Percentiles rank a stretch among this genome's conserved stretches.
Conservation (phyloP, 179 eudicot species). For the Camellia oleifera region DNA sequence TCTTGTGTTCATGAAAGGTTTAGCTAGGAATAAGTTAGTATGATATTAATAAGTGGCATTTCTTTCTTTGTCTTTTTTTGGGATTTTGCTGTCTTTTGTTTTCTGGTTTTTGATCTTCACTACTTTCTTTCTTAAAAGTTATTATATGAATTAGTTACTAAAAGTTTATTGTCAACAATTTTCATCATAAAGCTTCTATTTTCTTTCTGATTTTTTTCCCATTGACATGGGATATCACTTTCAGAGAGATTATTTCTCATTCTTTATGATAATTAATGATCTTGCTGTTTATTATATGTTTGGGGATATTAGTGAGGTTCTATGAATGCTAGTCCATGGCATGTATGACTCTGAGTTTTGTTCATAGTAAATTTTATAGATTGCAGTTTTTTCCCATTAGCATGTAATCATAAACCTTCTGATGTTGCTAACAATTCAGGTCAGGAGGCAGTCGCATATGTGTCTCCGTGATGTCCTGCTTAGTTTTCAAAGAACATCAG, state of each 20-base stretch:
- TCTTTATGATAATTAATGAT: neutral
- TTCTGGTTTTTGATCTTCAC: neutral
- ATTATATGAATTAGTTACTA: neutral
- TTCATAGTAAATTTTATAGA: neutral
- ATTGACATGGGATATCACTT: neutral
- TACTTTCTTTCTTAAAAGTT: neutral
- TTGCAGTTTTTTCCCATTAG: neutral
- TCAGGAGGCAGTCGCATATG: conserved; percentile 63
- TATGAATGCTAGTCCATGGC: neutral
- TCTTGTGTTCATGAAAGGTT: neutral
- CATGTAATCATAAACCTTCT: neutral
- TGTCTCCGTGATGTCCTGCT: conserved; percentile 69
- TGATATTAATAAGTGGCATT: neutral
- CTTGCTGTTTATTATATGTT: neutral
- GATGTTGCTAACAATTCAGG: conserved; percentile 29
- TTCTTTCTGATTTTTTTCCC: neutral
- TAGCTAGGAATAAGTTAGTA: neutral
- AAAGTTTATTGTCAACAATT: neutral
- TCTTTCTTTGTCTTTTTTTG: neutral
- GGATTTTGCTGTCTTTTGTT: neutral
- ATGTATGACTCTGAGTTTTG: neutral
- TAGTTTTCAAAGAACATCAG: conserved; percentile 52
- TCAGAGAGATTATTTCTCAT: neutral
- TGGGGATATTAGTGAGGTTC: neutral
- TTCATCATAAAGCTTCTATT: neutral